Conservation (phyloP, 108 stramenopile species). For the Stephanodiscus triporus region DNA sequence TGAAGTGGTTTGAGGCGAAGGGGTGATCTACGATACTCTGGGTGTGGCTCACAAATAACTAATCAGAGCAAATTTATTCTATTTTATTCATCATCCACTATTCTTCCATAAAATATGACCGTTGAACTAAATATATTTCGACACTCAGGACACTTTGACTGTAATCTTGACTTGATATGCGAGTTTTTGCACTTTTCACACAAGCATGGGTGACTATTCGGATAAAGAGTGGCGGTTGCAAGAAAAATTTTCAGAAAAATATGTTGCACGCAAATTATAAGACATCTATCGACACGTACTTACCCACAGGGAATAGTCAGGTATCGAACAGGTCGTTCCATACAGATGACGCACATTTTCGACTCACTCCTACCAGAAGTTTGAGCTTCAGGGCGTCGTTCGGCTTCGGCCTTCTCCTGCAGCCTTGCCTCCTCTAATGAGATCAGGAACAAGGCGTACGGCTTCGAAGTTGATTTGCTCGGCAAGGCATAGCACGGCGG, state of each 20-base stretch:
- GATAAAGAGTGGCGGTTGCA: too few species aligned
- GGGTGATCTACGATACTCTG: too few species aligned
- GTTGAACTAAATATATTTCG: neutral
- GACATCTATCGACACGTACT: too few species aligned
- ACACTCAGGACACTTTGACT: neutral
- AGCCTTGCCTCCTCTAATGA: constrained; percentile 32
- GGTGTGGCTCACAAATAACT: too few species aligned
- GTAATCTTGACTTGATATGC: neutral
- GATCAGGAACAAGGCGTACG: too few species aligned
- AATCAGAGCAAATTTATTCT: too few species aligned
- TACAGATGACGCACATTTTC: neutral
- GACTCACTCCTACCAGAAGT: neutral
- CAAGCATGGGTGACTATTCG: neutral
- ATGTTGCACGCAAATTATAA: too few species aligned
- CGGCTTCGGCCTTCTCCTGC: constrained; percentile 41
- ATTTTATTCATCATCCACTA: neutral
- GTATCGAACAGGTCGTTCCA: constrained; percentile 2
- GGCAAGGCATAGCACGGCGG: constrained; percentile 95
- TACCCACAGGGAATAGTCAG: neutral
- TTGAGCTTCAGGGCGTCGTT: constrained; percentile 4
- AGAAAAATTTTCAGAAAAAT: too few species aligned
- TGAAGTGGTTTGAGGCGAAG: too few species aligned
- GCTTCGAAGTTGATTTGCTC: too few species aligned
- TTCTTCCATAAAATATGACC: neutral
- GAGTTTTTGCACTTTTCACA: neutral